Base-by-base conservation (phyloP, 2,329 filamentous ascomycete genomes). In the Phaeosphaeria sp. region DNA sequence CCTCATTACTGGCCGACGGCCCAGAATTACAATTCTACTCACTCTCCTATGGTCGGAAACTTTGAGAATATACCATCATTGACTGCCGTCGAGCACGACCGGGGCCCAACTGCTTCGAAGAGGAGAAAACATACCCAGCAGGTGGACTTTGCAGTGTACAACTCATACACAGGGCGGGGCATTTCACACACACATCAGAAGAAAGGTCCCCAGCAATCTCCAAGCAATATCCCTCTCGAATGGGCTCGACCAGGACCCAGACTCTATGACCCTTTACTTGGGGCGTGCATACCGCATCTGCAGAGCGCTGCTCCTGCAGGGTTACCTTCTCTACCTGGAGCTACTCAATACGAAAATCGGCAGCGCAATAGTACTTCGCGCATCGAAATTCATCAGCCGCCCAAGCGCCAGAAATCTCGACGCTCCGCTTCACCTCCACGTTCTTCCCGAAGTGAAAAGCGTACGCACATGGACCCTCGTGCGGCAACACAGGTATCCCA, bases 51-150 rank as follows among this genome's bases (percentile, higher is more conserved):
- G n/a, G 23, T 43, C 9, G 42, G 21, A 5, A 22, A 18, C 42
- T 22, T 22, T 18, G 42, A 22, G 21, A 44, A 44, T 13, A 18
- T 44, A 22, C 42, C 42, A 2, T 18, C 36, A 15, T 4, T 22
- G 13, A 4, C 18, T 5, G 9, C 3, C 11, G 21, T 44, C 11
- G 11, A 20, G 36, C 18, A 22, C 42, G 21, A 11, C 18, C 42
- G 6, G 18, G 6, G 18, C 25, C 23, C 21, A 23, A 9, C 23
- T 5, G 18, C 33, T 22, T 39, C 53, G 27, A 58, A 48, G 33
- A 67, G 67, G 55, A 58, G 65, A 44, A 59, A 60, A 49, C 20
- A 43, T 11, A 25, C 46, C 9, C 46, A 55, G 36, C 39, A 51
- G 9, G 13, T 36, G 15, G 20, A 20, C 11, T 46, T 17, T 18